A percentile compares a stretch with the other conserved stretches of the same genome.
Evolutionary conservation across 345 rosid species (phyloP).

Genomic region (Abelmoschus esculentus): DNA sequence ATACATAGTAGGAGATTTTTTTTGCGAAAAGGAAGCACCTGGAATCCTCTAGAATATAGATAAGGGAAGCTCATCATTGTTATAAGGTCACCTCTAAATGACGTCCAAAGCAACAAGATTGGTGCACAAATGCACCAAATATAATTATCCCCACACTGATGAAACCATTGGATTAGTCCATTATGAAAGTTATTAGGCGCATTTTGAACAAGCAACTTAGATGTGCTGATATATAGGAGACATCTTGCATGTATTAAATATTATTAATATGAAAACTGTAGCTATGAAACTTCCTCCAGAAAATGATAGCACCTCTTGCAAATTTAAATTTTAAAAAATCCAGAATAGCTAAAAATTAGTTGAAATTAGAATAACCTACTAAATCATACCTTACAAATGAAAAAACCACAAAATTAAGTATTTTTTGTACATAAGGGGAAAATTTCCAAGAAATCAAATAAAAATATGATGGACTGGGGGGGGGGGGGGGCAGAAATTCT

Average conservation of each 20-base stretch:
- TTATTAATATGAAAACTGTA: neutral
- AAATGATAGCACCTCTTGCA: neutral
- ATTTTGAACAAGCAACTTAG: neutral
- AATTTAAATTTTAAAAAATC: neutral
- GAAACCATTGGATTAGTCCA: conserved; percentile 32
- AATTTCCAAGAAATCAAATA: neutral
- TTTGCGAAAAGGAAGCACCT: conserved; percentile 29
- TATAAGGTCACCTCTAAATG: conserved; percentile 45
- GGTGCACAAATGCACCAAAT: conserved; percentile 52
- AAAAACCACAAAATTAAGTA: neutral
- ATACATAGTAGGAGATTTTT: neutral
- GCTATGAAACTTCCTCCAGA: neutral
- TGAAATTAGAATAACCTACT: neutral
- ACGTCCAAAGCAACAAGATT: conserved; percentile 49
- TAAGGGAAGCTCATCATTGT: conserved; percentile 41
- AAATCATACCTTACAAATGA: neutral
- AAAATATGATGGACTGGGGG: neutral
- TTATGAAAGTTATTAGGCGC: conserved; percentile 16
- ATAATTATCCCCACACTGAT: conserved; percentile 60
- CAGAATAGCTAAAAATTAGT: neutral
- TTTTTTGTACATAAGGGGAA: neutral
- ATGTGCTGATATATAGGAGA: neutral
- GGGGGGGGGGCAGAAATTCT: neutral
- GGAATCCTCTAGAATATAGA: conserved; percentile 47
- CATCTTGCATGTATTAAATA: neutral